Evolutionary conservation across 257 asterid species (phyloP).

Genomic region (Solanum phureja): DNA sequence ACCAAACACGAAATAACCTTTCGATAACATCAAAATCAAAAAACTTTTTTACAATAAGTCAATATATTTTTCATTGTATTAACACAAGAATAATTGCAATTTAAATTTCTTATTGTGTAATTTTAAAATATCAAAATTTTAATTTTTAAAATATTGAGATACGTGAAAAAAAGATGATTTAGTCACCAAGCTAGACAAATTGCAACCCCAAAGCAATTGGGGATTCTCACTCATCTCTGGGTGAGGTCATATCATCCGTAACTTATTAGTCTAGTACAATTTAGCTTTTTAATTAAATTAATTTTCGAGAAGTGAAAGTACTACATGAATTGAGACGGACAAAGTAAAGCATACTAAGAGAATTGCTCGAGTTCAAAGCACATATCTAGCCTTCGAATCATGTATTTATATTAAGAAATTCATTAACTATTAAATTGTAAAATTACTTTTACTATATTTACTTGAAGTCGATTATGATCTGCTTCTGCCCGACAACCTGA

Average conservation of each 20-base stretch:
- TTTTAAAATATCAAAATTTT: too few relatives aligned
- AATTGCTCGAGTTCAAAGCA: not conserved
- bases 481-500: not conserved
- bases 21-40: not conserved
- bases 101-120: too few relatives aligned
- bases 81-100: too few relatives aligned
- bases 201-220: not conserved
- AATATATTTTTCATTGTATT: not conserved
- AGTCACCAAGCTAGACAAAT: too few relatives aligned
- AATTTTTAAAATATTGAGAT: not conserved
- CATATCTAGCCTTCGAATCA: not conserved
- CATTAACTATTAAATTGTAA: too few relatives aligned
- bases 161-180: too few relatives aligned
- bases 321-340: too few relatives aligned
- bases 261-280: too few relatives aligned
- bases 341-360: too few relatives aligned
- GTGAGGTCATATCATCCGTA: not conserved
- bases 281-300: too few relatives aligned
- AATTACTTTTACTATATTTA: not conserved
- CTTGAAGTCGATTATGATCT: not conserved
- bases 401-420: too few relatives aligned
- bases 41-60: not conserved
- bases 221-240: not conserved
- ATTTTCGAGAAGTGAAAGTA: too few relatives aligned
- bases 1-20: not conserved